Evolutionary conservation across 179 eudicot species (phyloP), one percentile per base, ranked within the genome.

Genomic region (Spinacia oleracea): DNA sequence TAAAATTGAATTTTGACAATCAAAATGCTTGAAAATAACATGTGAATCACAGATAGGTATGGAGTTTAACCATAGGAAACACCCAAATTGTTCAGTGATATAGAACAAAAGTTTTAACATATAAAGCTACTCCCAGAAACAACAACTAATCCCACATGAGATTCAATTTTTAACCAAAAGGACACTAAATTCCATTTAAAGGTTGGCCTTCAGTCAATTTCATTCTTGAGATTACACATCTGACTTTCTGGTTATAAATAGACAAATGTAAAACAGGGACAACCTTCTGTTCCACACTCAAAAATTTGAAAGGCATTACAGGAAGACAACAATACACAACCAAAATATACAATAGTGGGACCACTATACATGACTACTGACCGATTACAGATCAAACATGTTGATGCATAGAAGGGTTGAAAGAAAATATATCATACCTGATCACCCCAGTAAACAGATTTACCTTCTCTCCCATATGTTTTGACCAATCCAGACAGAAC

Each of bases 361-460:
- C 40, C 34, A 29, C 31, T 31, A 9, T 21, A 23, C 14, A 23
- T 10, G 46, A 78, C 8, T 50, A 42, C 18, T 48, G 73, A 29
- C 20, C 14, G 2, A 10, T 38, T 2, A 35, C 0, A 9, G 9
- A 29, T 51, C 45, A 55, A 34, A 48, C 66, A 35, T 21, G 43
- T 38, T 56, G 43, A 32, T 21, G 29, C 43, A 25, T 14, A 40
- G 15, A 32, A 34, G 35, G 32, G 32, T 58, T 34, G 21, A 51
- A 11, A 46, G 55, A 60, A 63, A 29, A 51, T 14, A 77, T 34
- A 74, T 31, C 89, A 79, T 88, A 96, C 99, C 97, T 96, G 86
- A 88, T 96, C 99, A 71, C 92, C 93, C 99, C 98, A 96, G 75
- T 86, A 89, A 56, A 96, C 99, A 81, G 93, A 89, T 93, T 93